Conservation (phyloP, 148 eudicot genomes). For the Hydrangea macrophylla region DNA sequence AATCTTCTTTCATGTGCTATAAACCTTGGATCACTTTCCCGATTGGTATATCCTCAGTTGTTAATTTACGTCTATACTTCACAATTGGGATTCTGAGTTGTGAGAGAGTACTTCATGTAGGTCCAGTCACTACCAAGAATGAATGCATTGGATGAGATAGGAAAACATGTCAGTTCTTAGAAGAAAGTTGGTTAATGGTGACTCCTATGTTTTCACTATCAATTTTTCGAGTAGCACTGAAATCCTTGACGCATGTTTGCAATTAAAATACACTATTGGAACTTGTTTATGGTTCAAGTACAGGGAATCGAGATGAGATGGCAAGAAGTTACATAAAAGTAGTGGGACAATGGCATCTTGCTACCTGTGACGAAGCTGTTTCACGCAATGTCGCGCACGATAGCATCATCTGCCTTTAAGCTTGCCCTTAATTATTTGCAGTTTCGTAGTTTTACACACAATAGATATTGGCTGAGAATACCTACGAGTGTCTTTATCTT, state of each 20-base stretch:
- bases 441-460: too few relatives aligned
- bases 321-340: too few relatives aligned
- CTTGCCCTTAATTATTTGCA: too few relatives aligned
- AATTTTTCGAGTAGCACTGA: not conserved
- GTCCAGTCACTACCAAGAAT: slow-evolving; percentile 98
- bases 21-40: slow-evolving; percentile 95
- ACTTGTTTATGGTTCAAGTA: too few relatives aligned
- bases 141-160: slow-evolving; percentile 94
- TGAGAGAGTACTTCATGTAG: slow-evolving; percentile 40
- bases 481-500: too few relatives aligned
- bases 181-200: slow-evolving; percentile 11
- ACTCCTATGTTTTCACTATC: not conserved
- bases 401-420: too few relatives aligned
- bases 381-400: too few relatives aligned
- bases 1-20: slow-evolving; percentile 88
- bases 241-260: not conserved
- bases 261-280: too few relatives aligned
- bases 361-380: too few relatives aligned
- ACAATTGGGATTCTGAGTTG: not conserved
- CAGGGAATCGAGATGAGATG: too few relatives aligned
- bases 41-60: slow-evolving; percentile 55
- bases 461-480: too few relatives aligned
- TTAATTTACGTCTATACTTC: slow-evolving; percentile 7
- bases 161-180: slow-evolving; percentile 75
- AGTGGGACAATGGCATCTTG: too few relatives aligned